Conservation (phyloP, 441 rosid species). For the Arabidopsis lyrata region DNA sequence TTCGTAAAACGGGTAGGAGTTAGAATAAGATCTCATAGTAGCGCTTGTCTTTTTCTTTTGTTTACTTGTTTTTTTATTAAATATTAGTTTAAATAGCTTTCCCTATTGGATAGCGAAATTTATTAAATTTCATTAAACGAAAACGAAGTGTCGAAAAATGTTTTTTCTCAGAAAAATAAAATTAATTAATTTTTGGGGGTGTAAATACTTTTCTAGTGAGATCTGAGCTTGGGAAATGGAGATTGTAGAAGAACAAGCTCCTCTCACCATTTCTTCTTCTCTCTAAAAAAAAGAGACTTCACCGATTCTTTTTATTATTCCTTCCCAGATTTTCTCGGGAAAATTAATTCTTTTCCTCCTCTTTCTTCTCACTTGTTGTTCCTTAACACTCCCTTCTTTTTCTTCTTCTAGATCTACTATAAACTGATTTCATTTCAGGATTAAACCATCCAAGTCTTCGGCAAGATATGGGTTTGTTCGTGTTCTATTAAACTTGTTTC, state of each 20-base stretch:
- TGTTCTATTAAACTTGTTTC: neutral
- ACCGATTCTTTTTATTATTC: conserved; percentile 25
- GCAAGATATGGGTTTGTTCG: conserved; percentile 32
- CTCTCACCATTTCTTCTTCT: conserved; percentile 47
- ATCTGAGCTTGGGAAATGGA: conserved; percentile 60
- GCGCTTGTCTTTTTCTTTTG: conserved; percentile 47
- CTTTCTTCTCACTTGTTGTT: conserved; percentile 32
- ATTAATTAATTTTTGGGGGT: neutral
- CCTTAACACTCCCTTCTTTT: conserved; percentile 24
- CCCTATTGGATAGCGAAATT: conserved; percentile 59
- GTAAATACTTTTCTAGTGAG: conserved; percentile 50
- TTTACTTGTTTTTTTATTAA: neutral
- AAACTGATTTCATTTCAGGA: conserved; percentile 13
- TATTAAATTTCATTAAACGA: conserved; percentile 38
- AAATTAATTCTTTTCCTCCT: neutral
- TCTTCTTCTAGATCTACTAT: conserved; percentile 50
- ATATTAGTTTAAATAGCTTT: conserved; percentile 20
- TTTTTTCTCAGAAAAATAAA: conserved; percentile 12
- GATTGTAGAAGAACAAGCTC: conserved; percentile 62
- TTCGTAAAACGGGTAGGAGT: conserved; percentile 32
- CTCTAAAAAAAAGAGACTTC: conserved; percentile 36
- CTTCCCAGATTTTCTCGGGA: conserved; percentile 44
- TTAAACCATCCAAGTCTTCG: conserved; percentile 29
- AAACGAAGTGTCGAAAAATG: conserved; percentile 34
- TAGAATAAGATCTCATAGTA: conserved; percentile 46